Evolutionary conservation across 2,329 filamentous ascomycete species (phyloP).

Genomic region (Trichophyton mentagrophytes): DNA sequence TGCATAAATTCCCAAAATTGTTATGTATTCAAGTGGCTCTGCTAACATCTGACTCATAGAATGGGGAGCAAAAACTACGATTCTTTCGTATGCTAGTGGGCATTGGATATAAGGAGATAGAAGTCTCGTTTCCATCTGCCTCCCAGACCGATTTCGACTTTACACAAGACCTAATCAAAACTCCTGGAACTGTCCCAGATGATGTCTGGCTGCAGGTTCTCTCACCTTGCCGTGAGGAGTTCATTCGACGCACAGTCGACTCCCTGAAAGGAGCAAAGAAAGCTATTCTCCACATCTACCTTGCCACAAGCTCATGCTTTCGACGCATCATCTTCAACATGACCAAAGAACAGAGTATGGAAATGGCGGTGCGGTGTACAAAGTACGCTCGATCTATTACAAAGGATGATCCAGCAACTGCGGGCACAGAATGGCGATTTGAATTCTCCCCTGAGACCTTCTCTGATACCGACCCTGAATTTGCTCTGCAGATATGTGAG

Average conservation of each 20-base stretch:
- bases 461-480: constrained; percentile 79
- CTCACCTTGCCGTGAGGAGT: constrained; percentile 78
- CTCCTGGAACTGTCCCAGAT: constrained; percentile 67
- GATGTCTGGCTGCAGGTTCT: constrained; percentile 89
- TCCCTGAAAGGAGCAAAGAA: constrained; percentile 82
- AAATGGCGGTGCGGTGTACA: constrained; percentile 71
- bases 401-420: constrained; percentile 53
- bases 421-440: constrained; percentile 45
- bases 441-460: constrained; percentile 51
- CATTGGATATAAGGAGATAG: constrained; percentile 94
- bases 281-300: constrained; percentile 87
- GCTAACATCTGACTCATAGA: constrained; percentile 38
- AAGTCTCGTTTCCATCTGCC: constrained; percentile 88
- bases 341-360: constrained; percentile 67
- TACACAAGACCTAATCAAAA: constrained; percentile 72
- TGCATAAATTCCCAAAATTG: neutral
- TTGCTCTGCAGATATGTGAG: constrained; percentile 69
- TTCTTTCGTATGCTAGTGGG: constrained; percentile 93
- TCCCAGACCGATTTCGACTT: constrained; percentile 96
- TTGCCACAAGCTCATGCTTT: constrained; percentile 94
- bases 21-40: neutral
- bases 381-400: constrained; percentile 80
- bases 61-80: constrained; percentile 83
- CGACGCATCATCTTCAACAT: constrained; percentile 81
- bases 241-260: constrained; percentile 81